Percentiles rank a stretch among this genome's conserved stretches.
Conservation (phyloP, 257 asterid species). For the Phtheirospermum japonicum region DNA sequence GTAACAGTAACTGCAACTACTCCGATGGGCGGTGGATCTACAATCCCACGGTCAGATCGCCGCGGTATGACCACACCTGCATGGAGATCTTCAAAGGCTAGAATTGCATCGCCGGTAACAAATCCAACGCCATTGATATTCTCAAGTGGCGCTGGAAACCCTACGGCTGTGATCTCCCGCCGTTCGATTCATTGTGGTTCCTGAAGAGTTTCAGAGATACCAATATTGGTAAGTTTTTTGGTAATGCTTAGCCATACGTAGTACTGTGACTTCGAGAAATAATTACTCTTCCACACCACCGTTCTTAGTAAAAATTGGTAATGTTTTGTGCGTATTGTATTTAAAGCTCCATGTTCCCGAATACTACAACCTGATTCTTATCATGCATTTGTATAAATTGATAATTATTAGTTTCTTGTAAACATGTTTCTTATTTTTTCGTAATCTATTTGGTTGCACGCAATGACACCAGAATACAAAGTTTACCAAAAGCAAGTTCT, state of each 20-base stretch:
- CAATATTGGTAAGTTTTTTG: slow-evolving; percentile 57
- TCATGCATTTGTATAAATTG: too few relatives aligned
- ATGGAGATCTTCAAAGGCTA: slow-evolving; percentile 98
- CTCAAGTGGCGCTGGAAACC: slow-evolving; percentile 95
- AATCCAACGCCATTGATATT: slow-evolving; percentile 72
- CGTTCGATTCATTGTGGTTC: slow-evolving; percentile 63
- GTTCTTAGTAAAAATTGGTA: too few relatives aligned
- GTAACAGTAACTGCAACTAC: slow-evolving; percentile 45
- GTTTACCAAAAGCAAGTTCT: slow-evolving; percentile 95
- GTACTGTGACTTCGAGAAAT: too few relatives aligned
- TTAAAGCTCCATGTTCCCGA: too few relatives aligned
- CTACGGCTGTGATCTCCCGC: slow-evolving; percentile 68
- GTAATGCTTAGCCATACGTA: too few relatives aligned
- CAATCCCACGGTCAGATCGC: slow-evolving; percentile 51
- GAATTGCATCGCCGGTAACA: slow-evolving; percentile 78
- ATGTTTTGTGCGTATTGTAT: slow-evolving; percentile 69
- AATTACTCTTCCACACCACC: background rate
- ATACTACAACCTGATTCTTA: too few relatives aligned
- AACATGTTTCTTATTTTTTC: background rate
- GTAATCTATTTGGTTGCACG: slow-evolving; percentile 39
- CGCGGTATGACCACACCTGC: slow-evolving; percentile 76
- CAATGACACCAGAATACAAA: slow-evolving; percentile 87
- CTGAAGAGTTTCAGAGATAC: slow-evolving; percentile 60
- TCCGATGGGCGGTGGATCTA: slow-evolving; percentile 77
- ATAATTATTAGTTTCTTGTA: too few relatives aligned